Evolutionary conservation across 2,329 filamentous ascomycete species (phyloP).

Genomic region (Hymenoscyphus salicellus): DNA sequence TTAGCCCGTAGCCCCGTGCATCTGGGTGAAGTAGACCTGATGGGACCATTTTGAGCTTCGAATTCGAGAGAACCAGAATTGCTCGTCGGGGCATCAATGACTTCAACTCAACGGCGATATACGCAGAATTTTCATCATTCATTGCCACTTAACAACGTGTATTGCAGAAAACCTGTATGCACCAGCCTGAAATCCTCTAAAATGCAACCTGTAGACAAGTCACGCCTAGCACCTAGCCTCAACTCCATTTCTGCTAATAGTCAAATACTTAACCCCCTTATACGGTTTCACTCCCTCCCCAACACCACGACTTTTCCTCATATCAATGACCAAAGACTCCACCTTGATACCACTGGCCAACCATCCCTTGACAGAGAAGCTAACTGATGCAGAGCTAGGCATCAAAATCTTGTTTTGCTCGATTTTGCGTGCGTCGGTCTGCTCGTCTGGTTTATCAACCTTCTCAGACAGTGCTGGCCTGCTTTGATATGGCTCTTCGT

Average conservation of each 20-base stretch:
- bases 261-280: constrained; percentile 97
- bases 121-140: not conserved
- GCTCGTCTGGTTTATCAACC: constrained; percentile 33
- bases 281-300: constrained; percentile 90
- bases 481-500: constrained; percentile 55
- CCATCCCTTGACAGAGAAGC: constrained; percentile 69
- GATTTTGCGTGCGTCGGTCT: constrained; percentile 53
- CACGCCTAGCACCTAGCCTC: constrained; percentile 55
- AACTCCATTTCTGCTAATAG: constrained; percentile 63
- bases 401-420: constrained; percentile 73
- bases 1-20: no score
- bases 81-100: not conserved
- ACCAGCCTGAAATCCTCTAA: constrained; percentile 4
- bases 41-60: not conserved
- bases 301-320: constrained; percentile 79
- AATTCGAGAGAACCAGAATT: not conserved
- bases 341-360: constrained; percentile 65
- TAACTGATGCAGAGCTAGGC: constrained; percentile 74
- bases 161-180: not conserved
- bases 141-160: constrained; percentile 7
- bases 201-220: constrained; percentile 1
- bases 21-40: no score
- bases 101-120: not conserved
- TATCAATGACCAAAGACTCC: constrained; percentile 65
- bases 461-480: constrained; percentile 33